Evolutionary conservation across 2,329 filamentous ascomycete genomes (phyloP), one percentile per base, ranked within the genome.

Genomic region (Ceratocystis alfenasii): DNA sequence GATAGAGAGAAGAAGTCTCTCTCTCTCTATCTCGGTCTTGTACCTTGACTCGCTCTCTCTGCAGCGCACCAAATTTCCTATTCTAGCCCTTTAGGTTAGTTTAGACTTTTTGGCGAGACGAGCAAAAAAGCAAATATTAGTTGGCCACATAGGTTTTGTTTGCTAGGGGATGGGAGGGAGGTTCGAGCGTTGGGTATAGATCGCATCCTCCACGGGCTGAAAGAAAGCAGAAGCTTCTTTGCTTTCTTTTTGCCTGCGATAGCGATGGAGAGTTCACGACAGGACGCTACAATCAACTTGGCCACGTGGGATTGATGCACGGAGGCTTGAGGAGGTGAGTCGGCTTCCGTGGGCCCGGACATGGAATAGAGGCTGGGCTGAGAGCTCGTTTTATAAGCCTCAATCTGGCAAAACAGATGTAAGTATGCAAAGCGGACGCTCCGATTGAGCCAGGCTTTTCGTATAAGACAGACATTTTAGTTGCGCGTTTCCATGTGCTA

Each of bases 71-170:
- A 7, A n/a, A 64, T 64, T 45, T 64, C 48, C 62, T 64, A 55
- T 22, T 55, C 48, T 33, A 41, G 62, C 62, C 36, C 48, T 64
- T 64, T 64, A 36, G 48, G 62, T 41, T 41, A 41, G 36, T 63
- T 55, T 55, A 55, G 36, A 25, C 60, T 57, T 25, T 28, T 15
- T 28, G 41, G 45, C 45, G 28, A 28, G 25, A 15, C 3, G 25
- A 45, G 20, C 33, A 41, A 15, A 61, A 20, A 20, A n/a, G 12
- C 10, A 15, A 41, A 41, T 41, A 12, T 15, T 41, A 41, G 36
- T 1, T 41, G 36, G 36, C 10, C 36, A 41, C 36, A 5, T 41
- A 41, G 36, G 10, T 41, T 41, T 41, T 15, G 36, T 41, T 41
- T 41, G 36, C 36, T 41, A 41, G 12, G 10, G 36, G 41, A 44